These are phyloP conservation scores for Penicillium sp. DNA, from an alignment of 2,329 filamentous ascomycete species.

Conservation along the genomic window DNA sequence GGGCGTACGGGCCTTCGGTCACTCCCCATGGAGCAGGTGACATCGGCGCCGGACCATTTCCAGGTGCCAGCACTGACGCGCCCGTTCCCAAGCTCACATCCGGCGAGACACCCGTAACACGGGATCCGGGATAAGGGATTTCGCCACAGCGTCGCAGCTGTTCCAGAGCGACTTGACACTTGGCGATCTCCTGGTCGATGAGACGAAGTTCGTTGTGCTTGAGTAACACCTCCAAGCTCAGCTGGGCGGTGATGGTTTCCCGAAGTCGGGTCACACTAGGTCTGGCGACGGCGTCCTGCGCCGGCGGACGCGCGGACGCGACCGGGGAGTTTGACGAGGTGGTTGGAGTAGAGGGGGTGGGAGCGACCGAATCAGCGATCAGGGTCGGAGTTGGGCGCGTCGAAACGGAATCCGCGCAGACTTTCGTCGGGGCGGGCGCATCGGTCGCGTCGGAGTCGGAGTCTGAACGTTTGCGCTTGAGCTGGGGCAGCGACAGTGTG, in stretches of 20 bases:
- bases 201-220: slow-evolving; percentile 91
- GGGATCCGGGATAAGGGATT: slow-evolving; percentile 73
- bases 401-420: slow-evolving; percentile 24
- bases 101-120: slow-evolving; percentile 50
- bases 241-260: slow-evolving; percentile 72
- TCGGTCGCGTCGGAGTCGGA: slow-evolving; percentile 43
- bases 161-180: slow-evolving; percentile 86
- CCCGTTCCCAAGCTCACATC: slow-evolving; percentile 68
- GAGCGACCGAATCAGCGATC: slow-evolving; percentile 1
- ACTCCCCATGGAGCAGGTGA: slow-evolving; percentile 86
- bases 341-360: slow-evolving; percentile 2
- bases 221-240: slow-evolving; percentile 81
- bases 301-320: slow-evolving; percentile 12
- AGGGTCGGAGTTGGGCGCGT: slow-evolving; percentile 8
- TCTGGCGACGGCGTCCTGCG: slow-evolving; percentile 14
- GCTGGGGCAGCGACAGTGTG: slow-evolving; percentile 34
- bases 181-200: slow-evolving; percentile 91
- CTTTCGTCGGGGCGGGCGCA: slow-evolving; percentile 25
- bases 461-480: slow-evolving; percentile 53
- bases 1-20: slow-evolving; percentile 80
- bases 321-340: slow-evolving; percentile 10
- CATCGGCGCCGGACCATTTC: slow-evolving; percentile 58
- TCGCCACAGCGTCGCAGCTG: slow-evolving; percentile 86
- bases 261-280: slow-evolving; percentile 46
- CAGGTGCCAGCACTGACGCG: slow-evolving; percentile 54